Evolutionary conservation across 768 basidiomycete species (phyloP).

Genomic region (Clathrus columnatus): DNA sequence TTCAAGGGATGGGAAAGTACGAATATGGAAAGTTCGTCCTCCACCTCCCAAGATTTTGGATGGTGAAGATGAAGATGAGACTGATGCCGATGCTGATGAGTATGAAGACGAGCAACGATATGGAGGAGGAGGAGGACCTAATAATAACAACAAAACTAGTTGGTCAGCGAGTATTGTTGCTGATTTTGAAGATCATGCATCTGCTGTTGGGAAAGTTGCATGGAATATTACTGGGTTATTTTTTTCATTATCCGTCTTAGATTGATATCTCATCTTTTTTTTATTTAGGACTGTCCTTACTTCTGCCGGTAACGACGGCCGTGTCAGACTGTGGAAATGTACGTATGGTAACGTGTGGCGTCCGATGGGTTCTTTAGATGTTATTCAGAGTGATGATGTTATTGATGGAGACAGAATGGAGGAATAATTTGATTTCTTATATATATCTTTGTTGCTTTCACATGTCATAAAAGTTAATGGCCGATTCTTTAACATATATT

Average conservation of each 20-base stretch:
- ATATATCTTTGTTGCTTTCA: too few relatives aligned
- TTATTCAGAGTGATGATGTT: conserved; percentile 60
- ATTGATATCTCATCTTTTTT: not conserved
- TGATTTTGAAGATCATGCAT: conserved; percentile 86
- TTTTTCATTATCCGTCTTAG: not conserved
- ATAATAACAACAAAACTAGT: conserved; percentile 31
- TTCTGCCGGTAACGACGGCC: conserved; percentile 75
- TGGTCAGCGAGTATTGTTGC: conserved; percentile 76
- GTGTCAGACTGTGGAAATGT: conserved; percentile 79
- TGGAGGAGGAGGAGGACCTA: conserved; percentile 21
- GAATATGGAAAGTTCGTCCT: conserved; percentile 82
- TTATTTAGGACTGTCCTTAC: conserved; percentile 63
- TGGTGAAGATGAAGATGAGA: conserved; percentile 34
- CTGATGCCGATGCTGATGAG: conserved; percentile 15
- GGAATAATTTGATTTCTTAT: too few relatives aligned
- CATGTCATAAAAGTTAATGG: too few relatives aligned
- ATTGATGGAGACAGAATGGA: conserved; percentile 28
- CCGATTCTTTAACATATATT: too few relatives aligned
- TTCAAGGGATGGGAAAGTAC: conserved; percentile 74
- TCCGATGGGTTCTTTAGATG: conserved; percentile 70
- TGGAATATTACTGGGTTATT: conserved; percentile 85
- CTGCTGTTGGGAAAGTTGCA: conserved; percentile 72
- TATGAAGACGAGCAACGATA: conserved; percentile 27
- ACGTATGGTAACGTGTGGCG: conserved; percentile 78
- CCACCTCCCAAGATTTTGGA: conserved; percentile 18